phyloP scores from a whole-genome alignment of 2,329 filamentous ascomycete genomes.

The Fusarium sp. region DNA sequence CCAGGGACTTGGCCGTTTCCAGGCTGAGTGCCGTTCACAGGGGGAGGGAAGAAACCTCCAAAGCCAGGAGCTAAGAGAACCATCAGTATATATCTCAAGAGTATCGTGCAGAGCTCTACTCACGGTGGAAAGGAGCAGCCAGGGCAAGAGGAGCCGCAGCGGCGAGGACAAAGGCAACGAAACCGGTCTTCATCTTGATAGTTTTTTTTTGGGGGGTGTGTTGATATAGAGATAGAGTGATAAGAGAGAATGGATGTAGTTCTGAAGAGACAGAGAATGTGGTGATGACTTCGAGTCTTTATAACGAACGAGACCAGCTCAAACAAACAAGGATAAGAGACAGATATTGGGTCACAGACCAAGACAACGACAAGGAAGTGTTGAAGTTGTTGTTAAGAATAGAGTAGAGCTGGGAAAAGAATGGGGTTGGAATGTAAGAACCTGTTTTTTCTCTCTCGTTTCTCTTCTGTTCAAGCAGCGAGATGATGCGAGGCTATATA shows the following conservation, averaged over 20 bases:
- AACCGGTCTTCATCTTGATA: constrained; percentile 46
- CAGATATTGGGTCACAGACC: constrained; percentile 36
- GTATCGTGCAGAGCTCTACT: background rate
- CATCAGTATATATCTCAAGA: constrained; percentile 1
- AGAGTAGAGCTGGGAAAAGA: constrained; percentile 17
- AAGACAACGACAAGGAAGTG: background rate
- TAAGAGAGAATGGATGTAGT: constrained; percentile 11
- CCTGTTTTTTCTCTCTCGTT: constrained; percentile 13
- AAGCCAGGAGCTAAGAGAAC: constrained; percentile 6
- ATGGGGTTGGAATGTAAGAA: constrained; percentile 14
- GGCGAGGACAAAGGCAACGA: constrained; percentile 37
- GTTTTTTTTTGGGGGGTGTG: background rate
- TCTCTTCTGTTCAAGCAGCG: background rate
- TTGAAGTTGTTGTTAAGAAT: constrained; percentile 24
- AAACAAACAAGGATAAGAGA: constrained; percentile 26
- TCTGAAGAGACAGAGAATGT: background rate
- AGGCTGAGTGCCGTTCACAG: constrained; percentile 25
- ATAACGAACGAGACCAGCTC: constrained; percentile 31
- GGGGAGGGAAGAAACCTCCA: constrained; percentile 12
- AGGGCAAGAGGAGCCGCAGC: constrained; percentile 33
- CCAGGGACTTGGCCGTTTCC: background rate
- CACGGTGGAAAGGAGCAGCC: constrained; percentile 36
- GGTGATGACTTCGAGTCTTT: constrained; percentile 19
- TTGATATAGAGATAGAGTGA: background rate
- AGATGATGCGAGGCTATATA: constrained; percentile 27